Base-by-base conservation (phyloP, 73 alveolate species). In the Paramecium tetraurelia region DNA sequence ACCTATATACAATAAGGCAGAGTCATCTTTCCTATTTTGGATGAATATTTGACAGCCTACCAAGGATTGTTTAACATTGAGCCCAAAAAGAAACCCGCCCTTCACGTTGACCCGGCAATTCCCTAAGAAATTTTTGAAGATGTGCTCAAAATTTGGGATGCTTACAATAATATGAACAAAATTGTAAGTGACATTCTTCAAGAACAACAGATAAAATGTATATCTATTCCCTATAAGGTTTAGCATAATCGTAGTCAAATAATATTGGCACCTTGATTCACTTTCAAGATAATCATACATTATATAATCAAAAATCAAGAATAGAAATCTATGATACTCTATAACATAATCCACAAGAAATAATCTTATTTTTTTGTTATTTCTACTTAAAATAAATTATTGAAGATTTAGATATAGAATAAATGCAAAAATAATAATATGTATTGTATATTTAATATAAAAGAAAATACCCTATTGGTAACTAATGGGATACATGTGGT, bases 1-100 rank as follows among this genome's bases (percentile, higher is more conserved):
- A 36, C 87, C 7, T 75, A 75, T 35, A 38, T 75, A 11, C 3
- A 75, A 29, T 75, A 75, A 41, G 87, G 87, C 11, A 21, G 59
- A 38, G 33, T 75, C 3, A 12, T 18, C n/a, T 38, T 75, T 41
- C 87, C 87, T 21, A 75, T 75, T 18, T 35, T 75, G 57, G 87
- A 75, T 41, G 87, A 75, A 41, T 75, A 75, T 75, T 20, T 75
- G 69, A 75, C 59, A 29, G 87, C 87, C 12, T 75, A 75, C 7
- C 6, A 75, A 75, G 87, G 18, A 11, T 75, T 75, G 59, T 75
- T 75, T 36, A 41, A 41, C 6, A 21, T 29, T 41, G 87, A 75
- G 46, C 21, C 38, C n/a, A 75, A 75, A 38, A 35, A 41, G 35
- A 75, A 75, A 41, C 87, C 87, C 38, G 57, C 57, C 21, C 57